Conservation (phyloP, 257 asterid species). For the Solanum pinnatisectum region DNA sequence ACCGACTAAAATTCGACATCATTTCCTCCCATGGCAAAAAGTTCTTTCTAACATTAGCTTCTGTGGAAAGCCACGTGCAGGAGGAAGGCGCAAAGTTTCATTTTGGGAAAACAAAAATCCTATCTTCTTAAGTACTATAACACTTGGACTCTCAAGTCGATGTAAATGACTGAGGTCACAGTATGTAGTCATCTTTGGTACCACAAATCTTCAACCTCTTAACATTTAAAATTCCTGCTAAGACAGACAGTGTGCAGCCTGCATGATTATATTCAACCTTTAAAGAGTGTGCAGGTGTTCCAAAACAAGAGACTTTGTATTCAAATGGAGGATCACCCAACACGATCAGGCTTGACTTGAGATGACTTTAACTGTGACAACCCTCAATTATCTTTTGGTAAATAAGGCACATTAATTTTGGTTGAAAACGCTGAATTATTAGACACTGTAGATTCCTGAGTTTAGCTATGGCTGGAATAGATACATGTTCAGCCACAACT, state of each 20-base stretch:
- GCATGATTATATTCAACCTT: neutral
- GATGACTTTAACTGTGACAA: neutral
- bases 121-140: neutral
- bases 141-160: neutral
- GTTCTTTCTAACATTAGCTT: neutral
- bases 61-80: neutral
- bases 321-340: neutral
- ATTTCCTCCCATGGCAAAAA: neutral
- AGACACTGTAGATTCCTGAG: neutral
- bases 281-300: neutral
- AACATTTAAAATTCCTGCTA: neutral
- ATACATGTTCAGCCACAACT: neutral
- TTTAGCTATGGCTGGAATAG: neutral
- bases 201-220: neutral
- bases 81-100: neutral
- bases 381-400: neutral
- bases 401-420: neutral
- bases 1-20: neutral
- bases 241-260: too few species aligned
- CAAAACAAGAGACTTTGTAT: neutral
- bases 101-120: neutral
- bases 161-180: neutral
- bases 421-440: neutral
- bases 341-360: neutral
- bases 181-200: neutral